phyloP scores from a whole-genome alignment of 805 yeast genomes.

The Blastobotrys americana region DNA sequence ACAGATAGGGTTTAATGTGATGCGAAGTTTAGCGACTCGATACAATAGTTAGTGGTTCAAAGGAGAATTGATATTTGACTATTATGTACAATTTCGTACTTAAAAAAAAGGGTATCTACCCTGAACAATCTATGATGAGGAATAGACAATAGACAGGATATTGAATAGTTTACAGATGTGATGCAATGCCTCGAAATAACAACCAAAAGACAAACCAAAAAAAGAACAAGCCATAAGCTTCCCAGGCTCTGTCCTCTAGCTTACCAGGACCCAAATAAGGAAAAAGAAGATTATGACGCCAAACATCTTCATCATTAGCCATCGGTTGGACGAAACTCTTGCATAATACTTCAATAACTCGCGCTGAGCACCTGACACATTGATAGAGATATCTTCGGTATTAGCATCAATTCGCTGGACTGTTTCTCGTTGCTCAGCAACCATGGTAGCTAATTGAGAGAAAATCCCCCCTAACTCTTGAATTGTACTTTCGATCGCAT shows the following conservation, averaged over 20 bases:
- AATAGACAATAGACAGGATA: no score
- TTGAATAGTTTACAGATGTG: no score
- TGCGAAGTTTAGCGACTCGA: no score
- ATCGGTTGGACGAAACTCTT: slow-evolving; percentile 78
- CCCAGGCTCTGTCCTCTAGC: no score
- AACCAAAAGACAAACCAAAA: slow-evolving; percentile 12
- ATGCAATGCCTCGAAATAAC: no score
- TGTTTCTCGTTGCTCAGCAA: slow-evolving; percentile 92
- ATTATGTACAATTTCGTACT: no score
- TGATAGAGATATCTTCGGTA: slow-evolving; percentile 86
- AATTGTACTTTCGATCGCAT: slow-evolving; percentile 92
- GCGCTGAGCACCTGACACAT: slow-evolving; percentile 89
- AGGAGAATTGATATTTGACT: no score
- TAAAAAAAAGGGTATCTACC: no score
- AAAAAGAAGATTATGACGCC: slow-evolving; percentile 63
- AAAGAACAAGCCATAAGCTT: slow-evolving; percentile 10
- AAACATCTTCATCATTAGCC: slow-evolving; percentile 85
- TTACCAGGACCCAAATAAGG: slow-evolving; percentile 29
- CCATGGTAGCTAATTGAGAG: slow-evolving; percentile 95
- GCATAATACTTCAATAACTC: slow-evolving; percentile 87
- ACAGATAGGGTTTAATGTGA: no score
- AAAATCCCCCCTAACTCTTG: slow-evolving; percentile 93
- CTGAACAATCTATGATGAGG: no score
- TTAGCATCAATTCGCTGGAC: slow-evolving; percentile 93
- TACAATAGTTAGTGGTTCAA: no score